A percentile compares a stretch with the other conserved stretches of the same genome.
These are phyloP conservation scores for Aspergillus glaucus DNA, from an alignment of 2,329 filamentous ascomycete species.

Conservation along the genomic window DNA sequence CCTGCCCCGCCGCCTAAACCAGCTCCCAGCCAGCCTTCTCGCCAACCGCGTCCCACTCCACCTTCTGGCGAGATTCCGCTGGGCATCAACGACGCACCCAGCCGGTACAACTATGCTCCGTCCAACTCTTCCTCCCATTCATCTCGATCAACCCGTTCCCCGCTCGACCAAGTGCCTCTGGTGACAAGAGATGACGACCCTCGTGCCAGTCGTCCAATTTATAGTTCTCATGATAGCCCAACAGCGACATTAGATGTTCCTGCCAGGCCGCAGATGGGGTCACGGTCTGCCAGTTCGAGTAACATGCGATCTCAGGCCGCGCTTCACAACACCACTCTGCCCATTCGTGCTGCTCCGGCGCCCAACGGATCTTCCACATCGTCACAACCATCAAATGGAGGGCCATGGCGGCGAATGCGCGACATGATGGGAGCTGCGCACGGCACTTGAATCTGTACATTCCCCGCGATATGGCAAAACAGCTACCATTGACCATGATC, in stretches of 20 bases:
- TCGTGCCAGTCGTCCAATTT: constrained; percentile 23
- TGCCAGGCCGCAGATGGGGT: constrained; percentile 31
- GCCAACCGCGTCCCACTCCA: constrained; percentile 44
- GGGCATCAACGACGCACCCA: constrained; percentile 31
- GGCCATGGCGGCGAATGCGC: background rate
- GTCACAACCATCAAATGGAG: constrained; percentile 38
- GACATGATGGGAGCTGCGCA: too few relatives aligned
- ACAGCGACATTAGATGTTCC: constrained; percentile 33
- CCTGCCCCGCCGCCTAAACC: constrained; percentile 30
- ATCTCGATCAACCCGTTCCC: constrained; percentile 23
- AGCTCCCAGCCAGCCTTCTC: constrained; percentile 16
- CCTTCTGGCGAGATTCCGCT: constrained; percentile 69
- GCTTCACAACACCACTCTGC: constrained; percentile 53
- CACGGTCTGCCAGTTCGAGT: constrained; percentile 35
- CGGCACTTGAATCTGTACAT: too few relatives aligned
- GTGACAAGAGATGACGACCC: constrained; percentile 32
- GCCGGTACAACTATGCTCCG: constrained; percentile 14
- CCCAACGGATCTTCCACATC: constrained; percentile 55
- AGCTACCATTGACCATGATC: background rate
- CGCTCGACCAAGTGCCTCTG: constrained; percentile 40
- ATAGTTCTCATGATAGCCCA: constrained; percentile 27
- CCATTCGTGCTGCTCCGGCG: constrained; percentile 56
- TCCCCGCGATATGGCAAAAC: background rate
- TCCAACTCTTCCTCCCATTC: constrained; percentile 17
- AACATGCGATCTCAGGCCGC: constrained; percentile 29